These are phyloP conservation scores for Daldinia concentrica DNA, from an alignment of 495 filamentous ascomycete genomes.

Conservation along the genomic window DNA sequence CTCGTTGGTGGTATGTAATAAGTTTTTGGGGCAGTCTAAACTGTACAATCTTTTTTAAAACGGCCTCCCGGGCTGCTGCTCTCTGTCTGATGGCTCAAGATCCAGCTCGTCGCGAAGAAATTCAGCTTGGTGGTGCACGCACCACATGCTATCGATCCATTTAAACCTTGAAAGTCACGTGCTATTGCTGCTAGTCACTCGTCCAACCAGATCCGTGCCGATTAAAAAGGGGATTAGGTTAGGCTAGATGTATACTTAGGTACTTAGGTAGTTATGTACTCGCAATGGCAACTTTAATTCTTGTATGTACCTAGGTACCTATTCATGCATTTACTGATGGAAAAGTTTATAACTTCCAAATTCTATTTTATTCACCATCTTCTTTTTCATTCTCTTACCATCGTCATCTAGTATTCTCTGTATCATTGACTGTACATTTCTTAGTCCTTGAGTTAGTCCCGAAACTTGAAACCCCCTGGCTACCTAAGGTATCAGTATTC, in stretches of 20 bases:
- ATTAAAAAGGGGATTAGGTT: neutral
- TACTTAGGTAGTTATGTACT: neutral
- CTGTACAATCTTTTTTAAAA: slow-evolving; percentile 39
- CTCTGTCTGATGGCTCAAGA: slow-evolving; percentile 34
- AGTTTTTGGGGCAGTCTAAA: slow-evolving; percentile 46
- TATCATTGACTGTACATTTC: neutral
- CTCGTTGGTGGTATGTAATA: slow-evolving; percentile 42
- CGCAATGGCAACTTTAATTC: neutral
- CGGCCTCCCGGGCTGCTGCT: slow-evolving; percentile 29
- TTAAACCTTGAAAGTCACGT: slow-evolving; percentile 14
- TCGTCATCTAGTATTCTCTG: no score
- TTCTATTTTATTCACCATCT: neutral
- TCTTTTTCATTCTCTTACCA: neutral
- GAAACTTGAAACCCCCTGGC: neutral
- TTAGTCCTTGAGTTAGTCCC: neutral
- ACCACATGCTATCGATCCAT: slow-evolving; percentile 11
- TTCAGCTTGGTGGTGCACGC: slow-evolving; percentile 27
- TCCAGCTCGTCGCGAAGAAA: slow-evolving; percentile 37
- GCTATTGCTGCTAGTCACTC: neutral
- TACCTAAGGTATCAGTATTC: neutral
- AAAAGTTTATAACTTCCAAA: no score
- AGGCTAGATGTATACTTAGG: no score
- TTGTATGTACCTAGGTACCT: no score
- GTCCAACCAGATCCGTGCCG: neutral
- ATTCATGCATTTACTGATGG: neutral